A percentile compares a stretch with the other conserved stretches of the same genome.
These are phyloP conservation scores for Iris macrosiphon DNA, from an alignment of 106 monocot genomes.

Conservation along the genomic window DNA sequence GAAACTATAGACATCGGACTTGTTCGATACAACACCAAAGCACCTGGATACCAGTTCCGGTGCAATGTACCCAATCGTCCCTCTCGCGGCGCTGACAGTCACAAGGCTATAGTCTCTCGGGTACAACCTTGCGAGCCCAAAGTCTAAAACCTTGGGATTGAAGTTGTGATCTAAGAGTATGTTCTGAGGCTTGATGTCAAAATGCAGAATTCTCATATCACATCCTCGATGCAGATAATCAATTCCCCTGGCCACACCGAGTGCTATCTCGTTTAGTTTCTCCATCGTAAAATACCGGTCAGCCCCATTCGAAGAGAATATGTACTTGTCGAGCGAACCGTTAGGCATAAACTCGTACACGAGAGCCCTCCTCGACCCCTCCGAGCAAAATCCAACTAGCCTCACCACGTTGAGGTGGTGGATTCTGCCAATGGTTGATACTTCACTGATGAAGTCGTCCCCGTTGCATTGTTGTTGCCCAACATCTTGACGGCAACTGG, in stretches of 20 bases:
- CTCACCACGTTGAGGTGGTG: conserved; percentile 1
- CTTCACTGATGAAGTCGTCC: conserved; percentile 12
- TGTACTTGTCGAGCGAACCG: conserved; percentile 9
- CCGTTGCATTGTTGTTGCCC: background rate
- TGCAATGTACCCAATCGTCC: conserved; percentile 6
- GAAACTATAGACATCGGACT: conserved; percentile 13
- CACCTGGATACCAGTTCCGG: conserved; percentile 3
- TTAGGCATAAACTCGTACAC: conserved; percentile 14
- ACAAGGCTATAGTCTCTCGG: background rate
- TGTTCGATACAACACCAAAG: conserved; percentile 8
- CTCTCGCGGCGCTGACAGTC: background rate
- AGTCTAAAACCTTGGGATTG: conserved; percentile 1
- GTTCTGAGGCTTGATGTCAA: conserved; percentile 17
- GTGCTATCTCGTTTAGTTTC: conserved; percentile 6
- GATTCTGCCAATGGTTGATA: conserved; percentile 8
- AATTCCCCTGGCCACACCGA: conserved; percentile 1
- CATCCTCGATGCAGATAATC: conserved; percentile 11
- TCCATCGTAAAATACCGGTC: background rate
- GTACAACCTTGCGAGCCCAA: conserved; percentile 1
- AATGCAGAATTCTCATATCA: conserved; percentile 5
- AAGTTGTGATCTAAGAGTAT: conserved; percentile 13
- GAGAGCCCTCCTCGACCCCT: conserved; percentile 1
- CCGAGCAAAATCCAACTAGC: conserved; percentile 3
- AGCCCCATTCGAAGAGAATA: too few relatives aligned
- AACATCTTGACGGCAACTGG: conserved; percentile 8